Evolutionary conservation across 805 yeast genomes (phyloP).

Genomic region (Wickerhamiella occidentalis): DNA sequence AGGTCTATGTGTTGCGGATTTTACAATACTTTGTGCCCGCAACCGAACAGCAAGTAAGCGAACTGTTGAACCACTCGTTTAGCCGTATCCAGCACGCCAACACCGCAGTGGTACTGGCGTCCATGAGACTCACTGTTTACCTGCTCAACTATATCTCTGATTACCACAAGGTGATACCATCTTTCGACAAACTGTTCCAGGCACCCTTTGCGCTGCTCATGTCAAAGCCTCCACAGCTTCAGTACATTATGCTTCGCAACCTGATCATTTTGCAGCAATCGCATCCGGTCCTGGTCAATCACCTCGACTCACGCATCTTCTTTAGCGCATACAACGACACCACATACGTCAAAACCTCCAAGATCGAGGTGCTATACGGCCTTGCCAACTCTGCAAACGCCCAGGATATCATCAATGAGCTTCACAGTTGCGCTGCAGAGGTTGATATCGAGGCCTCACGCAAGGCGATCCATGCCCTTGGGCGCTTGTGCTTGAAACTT

Average conservation of each 20-base stretch:
- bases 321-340: constrained; percentile 80
- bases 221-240: constrained; percentile 69
- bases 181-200: constrained; percentile 42
- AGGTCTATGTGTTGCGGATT: constrained; percentile 51
- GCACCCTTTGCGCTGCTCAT: constrained; percentile 51
- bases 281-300: constrained; percentile 15
- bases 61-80: constrained; percentile 48
- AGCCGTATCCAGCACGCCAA: constrained; percentile 73
- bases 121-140: constrained; percentile 61
- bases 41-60: constrained; percentile 49
- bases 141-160: constrained; percentile 55
- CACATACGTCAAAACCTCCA: constrained; percentile 77
- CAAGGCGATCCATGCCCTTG: constrained; percentile 79
- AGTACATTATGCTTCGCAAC: constrained; percentile 70
- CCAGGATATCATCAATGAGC: constrained; percentile 51
- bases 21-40: constrained; percentile 62
- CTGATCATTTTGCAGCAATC: constrained; percentile 49
- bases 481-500: constrained; percentile 72
- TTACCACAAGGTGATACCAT: constrained; percentile 44
- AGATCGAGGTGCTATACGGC: constrained; percentile 71
- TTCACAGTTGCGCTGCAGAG: constrained; percentile 78
- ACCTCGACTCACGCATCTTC: constrained; percentile 60
- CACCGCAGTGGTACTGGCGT: constrained; percentile 66
- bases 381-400: constrained; percentile 58
- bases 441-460: constrained; percentile 77